These are phyloP conservation scores for Trichoderma arundinaceum DNA, from an alignment of 2,329 filamentous ascomycete genomes.

Conservation along the genomic window DNA sequence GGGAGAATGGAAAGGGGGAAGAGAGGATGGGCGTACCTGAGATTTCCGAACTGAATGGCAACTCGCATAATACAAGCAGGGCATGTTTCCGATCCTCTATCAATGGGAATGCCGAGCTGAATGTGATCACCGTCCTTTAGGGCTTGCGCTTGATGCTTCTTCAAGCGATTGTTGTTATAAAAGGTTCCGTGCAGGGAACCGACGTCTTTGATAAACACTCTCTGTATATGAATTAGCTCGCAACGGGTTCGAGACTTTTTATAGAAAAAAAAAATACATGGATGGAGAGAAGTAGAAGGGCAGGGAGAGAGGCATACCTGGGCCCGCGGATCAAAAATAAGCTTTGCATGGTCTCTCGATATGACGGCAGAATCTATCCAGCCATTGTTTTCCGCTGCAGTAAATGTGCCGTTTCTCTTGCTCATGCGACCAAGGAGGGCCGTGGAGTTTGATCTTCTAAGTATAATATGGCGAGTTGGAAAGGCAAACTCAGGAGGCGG, in stretches of 20 bases:
- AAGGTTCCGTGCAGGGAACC: constrained; percentile 61
- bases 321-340: constrained; percentile 51
- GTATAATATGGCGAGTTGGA: constrained; percentile 40
- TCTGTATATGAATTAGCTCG: constrained; percentile 45
- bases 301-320: constrained; percentile 48
- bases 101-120: constrained; percentile 46
- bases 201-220: constrained; percentile 52
- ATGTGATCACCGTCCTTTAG: constrained; percentile 43
- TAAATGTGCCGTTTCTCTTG: constrained; percentile 45
- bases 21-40: constrained; percentile 34
- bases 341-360: constrained; percentile 69
- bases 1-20: not conserved
- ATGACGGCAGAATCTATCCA: constrained; percentile 76
- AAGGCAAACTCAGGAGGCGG: constrained; percentile 35
- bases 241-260: not conserved
- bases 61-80: constrained; percentile 49
- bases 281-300: not conserved
- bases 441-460: constrained; percentile 41
- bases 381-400: constrained; percentile 58
- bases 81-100: constrained; percentile 44
- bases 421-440: constrained; percentile 53
- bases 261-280: not conserved
- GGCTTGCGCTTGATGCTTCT: constrained; percentile 30
- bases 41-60: constrained; percentile 40
- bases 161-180: constrained; percentile 45